Conservation (phyloP, 345 rosid species). For the Melaleuca alternifolia region DNA sequence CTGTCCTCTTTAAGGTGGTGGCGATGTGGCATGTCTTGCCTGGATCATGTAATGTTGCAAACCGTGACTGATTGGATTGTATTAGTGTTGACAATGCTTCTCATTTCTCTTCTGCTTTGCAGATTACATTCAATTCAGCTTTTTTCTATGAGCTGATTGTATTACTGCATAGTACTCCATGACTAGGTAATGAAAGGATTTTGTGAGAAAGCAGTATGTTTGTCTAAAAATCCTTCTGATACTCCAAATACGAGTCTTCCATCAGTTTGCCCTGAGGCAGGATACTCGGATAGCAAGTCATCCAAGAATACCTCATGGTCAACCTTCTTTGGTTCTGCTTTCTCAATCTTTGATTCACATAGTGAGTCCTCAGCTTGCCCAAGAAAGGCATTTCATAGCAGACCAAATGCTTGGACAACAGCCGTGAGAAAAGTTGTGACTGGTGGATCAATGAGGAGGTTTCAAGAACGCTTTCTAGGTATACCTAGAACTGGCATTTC, state of each 20-base stretch:
- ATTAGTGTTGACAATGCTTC: neutral
- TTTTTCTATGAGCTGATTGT: neutral
- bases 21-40: neutral
- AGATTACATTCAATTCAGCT: neutral
- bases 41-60: neutral
- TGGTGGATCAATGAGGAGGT: constrained; percentile 74
- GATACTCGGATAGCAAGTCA: constrained; percentile 26
- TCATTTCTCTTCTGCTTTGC: neutral
- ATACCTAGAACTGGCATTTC: constrained; percentile 54
- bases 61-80: neutral
- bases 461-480: constrained; percentile 83
- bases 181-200: constrained; percentile 29
- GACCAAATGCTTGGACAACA: constrained; percentile 58
- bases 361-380: constrained; percentile 35
- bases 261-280: constrained; percentile 41
- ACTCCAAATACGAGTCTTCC: constrained; percentile 22
- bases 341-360: constrained; percentile 48
- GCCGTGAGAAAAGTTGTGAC: constrained; percentile 57
- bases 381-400: constrained; percentile 22
- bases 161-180: neutral
- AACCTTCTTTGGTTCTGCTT: constrained; percentile 49
- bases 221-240: constrained; percentile 33
- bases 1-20: neutral
- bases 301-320: constrained; percentile 46
- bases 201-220: constrained; percentile 35